Percentiles rank a stretch among this genome's conserved stretches.
These are phyloP conservation scores for Plasmodium yoelii DNA, from an alignment of 169 alveolate genomes.

Conservation along the genomic window DNA sequence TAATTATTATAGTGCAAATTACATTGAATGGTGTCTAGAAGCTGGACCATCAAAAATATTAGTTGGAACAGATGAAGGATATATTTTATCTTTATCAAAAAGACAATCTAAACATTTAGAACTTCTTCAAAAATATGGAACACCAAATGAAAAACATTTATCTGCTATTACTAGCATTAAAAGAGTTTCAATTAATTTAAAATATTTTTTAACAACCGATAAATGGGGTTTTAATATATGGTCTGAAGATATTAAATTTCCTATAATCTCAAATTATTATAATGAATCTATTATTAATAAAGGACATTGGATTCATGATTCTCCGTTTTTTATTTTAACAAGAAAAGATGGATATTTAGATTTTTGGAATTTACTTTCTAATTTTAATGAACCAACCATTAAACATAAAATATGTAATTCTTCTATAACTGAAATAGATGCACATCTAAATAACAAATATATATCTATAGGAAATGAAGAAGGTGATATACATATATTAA, in stretches of 20 bases:
- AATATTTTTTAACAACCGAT: constrained; percentile 62
- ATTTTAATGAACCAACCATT: constrained; percentile 65
- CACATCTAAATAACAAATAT: constrained; percentile 58
- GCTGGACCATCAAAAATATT: constrained; percentile 75
- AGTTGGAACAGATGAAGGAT: constrained; percentile 73
- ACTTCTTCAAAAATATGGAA: constrained; percentile 66
- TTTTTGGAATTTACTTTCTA: constrained; percentile 61
- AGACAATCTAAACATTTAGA: constrained; percentile 65
- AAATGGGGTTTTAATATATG: constrained; percentile 76
- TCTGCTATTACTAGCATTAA: constrained; percentile 60
- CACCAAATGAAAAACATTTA: constrained; percentile 59
- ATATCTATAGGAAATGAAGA: constrained; percentile 51
- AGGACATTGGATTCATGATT: constrained; percentile 65
- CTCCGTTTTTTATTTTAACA: constrained; percentile 54
- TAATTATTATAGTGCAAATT: constrained; percentile 61
- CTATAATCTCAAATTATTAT: constrained; percentile 66
- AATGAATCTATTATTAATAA: constrained; percentile 60
- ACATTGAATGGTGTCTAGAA: constrained; percentile 66
- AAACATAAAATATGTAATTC: constrained; percentile 65
- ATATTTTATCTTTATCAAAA: constrained; percentile 60
- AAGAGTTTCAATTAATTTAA: constrained; percentile 60
- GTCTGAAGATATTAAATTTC: constrained; percentile 74
- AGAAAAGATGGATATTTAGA: constrained; percentile 75
- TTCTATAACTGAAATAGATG: constrained; percentile 64
- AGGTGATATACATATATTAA: constrained; percentile 69